Evolutionary conservation across 805 yeast species (phyloP).

Genomic region (Wickerhamomyces alni): DNA sequence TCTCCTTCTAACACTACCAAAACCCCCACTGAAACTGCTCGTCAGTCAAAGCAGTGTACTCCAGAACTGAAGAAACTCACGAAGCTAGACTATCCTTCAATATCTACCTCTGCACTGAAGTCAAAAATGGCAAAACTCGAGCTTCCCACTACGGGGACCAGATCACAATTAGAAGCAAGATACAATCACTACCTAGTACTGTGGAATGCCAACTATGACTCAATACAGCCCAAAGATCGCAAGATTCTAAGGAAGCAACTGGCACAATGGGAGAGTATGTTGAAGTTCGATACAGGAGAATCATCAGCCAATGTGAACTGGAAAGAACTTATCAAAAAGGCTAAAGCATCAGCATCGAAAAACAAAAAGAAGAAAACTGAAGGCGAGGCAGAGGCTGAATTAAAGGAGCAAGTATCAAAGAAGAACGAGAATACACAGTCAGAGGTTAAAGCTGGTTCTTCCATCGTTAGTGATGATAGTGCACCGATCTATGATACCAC

Average conservation of each 20-base stretch:
- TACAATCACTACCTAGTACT: conserved; percentile 72
- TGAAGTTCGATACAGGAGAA: no score
- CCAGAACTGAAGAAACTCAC: conserved; percentile 40
- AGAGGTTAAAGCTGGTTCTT: no score
- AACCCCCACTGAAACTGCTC: conserved; percentile 4
- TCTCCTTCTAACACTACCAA: conserved; percentile 2
- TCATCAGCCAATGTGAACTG: conserved; percentile 15
- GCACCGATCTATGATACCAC: no score
- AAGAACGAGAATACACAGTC: no score
- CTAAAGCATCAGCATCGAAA: conserved; percentile 2
- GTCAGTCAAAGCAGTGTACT: conserved; percentile 25
- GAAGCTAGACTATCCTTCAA: conserved; percentile 56
- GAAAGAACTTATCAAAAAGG: conserved; percentile 14
- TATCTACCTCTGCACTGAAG: conserved; percentile 54
- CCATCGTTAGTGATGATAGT: no score
- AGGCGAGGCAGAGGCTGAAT: no score
- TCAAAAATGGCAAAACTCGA: conserved; percentile 49
- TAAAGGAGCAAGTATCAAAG: no score
- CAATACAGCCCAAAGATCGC: conserved; percentile 56
- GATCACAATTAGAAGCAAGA: conserved; percentile 58
- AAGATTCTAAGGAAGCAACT: conserved; percentile 49
- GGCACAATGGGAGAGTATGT: conserved; percentile 62
- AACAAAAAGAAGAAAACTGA: neutral
- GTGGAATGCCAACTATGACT: conserved; percentile 79
- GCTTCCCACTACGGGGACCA: conserved; percentile 57